Base-by-base conservation (phyloP, 2,329 filamentous ascomycete genomes). In the Hymenoscyphus salicellus region DNA sequence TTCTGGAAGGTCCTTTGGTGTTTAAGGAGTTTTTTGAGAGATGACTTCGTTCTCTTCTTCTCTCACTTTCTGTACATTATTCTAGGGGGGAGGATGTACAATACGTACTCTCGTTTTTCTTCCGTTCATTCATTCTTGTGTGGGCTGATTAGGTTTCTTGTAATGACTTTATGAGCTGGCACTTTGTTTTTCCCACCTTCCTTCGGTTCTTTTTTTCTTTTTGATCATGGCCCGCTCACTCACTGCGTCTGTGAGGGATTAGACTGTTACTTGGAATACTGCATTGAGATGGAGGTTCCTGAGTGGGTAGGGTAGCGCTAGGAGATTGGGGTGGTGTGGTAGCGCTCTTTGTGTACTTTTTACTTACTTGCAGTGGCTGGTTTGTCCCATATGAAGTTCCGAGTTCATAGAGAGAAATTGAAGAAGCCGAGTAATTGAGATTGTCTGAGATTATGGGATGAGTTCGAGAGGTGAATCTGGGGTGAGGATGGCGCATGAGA, bases 141-240 rank as follows among this genome's bases (percentile, higher is more conserved):
- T 6, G n/a, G 17, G 41, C n/a, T n/a, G 41, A 43, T 43, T 14
- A 20, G 46, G 46, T 23, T 52, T 52, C 46, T 52, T 52, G 46
- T 26, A 26, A 52, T 52, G 46, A 26, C 20, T 52, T 52, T 52
- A 52, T 52, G 46, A 52, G 46, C 46, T 52, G 46, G 46, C n/a
- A 52, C 46, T 52, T 52, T 52, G 3, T 23, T 46, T 20, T 20
- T 14, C n/a, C 11, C 11, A 7, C n/a, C n/a, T 52, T 26, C 20
- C 23, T 14, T 52, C 20, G 46, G 23, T 3, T 52, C 23, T 52
- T 8, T 52, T 14, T 26, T 52, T 26, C 10, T 5, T 2, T 26
- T 52, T 26, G 46, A 38, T 49, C 20, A 2, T 26, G 20, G 20
- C n/a, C 20, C 14, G 43, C 43, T 49, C 43, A 46, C 10, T 11